Percentiles rank a stretch among this genome's conserved stretches.
Conservation (phyloP, 768 basidiomycete species). For the Leccinum incarnatum region DNA sequence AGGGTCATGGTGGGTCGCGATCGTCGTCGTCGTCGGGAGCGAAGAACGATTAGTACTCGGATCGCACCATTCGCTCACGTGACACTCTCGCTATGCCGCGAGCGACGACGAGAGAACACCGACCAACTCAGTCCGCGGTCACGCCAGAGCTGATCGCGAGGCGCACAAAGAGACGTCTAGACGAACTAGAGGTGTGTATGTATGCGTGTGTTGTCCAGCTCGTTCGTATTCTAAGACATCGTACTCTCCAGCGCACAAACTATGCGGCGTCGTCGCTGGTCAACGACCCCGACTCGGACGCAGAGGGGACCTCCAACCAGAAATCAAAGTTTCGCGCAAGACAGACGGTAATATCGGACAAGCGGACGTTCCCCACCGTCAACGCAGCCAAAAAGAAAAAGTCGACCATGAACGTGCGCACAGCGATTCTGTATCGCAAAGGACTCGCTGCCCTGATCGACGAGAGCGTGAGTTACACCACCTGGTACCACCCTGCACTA, state of each 20-base stretch:
- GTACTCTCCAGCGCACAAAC: conserved; percentile 62
- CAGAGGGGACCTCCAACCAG: conserved; percentile 20
- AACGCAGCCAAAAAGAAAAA: conserved; percentile 58
- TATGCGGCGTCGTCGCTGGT: conserved; percentile 51
- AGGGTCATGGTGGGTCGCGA: conserved; percentile 12
- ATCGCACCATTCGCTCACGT: conserved; percentile 24
- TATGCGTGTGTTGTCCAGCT: no score
- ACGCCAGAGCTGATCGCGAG: conserved; percentile 69
- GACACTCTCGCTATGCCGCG: conserved; percentile 18
- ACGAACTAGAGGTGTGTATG: conserved; percentile 72
- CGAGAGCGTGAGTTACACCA: conserved; percentile 63
- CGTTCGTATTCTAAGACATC: background rate
- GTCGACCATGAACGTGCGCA: conserved; percentile 76
- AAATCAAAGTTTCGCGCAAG: conserved; percentile 63
- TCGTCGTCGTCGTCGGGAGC: background rate
- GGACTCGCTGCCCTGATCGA: conserved; percentile 70
- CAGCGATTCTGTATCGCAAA: conserved; percentile 81
- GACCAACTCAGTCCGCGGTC: conserved; percentile 32
- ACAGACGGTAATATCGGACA: conserved; percentile 73
- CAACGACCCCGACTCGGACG: conserved; percentile 32
- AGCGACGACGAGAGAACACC: conserved; percentile 19
- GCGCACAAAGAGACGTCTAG: conserved; percentile 73
- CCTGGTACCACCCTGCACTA: background rate
- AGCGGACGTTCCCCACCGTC: conserved; percentile 44
- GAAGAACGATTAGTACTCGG: background rate